These are phyloP conservation scores for Rutidosis leptorrhynchoides DNA, from an alignment of 129 eudicot species.

Conservation along the genomic window DNA sequence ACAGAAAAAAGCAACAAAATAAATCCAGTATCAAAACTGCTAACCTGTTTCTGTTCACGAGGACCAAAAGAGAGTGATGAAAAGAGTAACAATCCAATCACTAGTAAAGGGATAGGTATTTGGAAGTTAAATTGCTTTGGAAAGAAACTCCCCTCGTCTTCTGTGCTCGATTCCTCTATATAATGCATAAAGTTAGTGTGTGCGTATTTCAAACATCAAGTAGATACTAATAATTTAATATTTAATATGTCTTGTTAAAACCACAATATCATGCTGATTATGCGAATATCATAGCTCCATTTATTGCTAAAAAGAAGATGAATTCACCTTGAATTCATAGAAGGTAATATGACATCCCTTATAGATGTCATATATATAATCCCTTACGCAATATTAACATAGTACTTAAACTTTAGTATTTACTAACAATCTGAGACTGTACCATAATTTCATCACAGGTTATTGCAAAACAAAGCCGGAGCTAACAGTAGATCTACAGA, in stretches of 20 bases:
- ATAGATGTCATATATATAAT: too few relatives aligned
- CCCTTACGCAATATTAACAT: neutral
- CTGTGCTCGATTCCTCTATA: constrained; percentile 69
- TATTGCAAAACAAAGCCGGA: neutral
- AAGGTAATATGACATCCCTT: neutral
- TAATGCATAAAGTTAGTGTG: neutral
- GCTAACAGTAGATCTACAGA: neutral
- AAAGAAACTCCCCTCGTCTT: constrained; percentile 54
- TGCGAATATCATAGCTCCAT: neutral
- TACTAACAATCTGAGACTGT: neutral
- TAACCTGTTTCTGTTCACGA: constrained; percentile 73
- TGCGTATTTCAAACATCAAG: neutral
- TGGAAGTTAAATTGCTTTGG: constrained; percentile 56
- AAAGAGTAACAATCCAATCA: constrained; percentile 55
- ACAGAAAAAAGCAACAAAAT: neutral
- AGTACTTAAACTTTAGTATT: neutral
- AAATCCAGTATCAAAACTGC: neutral
- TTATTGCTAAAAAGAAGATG: neutral
- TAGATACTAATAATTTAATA: neutral
- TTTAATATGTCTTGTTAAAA: neutral
- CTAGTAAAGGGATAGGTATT: constrained; percentile 56
- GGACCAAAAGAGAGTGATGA: constrained; percentile 55
- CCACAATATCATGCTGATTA: neutral
- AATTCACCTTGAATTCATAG: neutral
- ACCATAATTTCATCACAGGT: neutral